Evolutionary conservation across 192 early-diverging fungal species (phyloP), one percentile per base, ranked within the genome.

Genomic region (Dimargaris xerosporica): DNA sequence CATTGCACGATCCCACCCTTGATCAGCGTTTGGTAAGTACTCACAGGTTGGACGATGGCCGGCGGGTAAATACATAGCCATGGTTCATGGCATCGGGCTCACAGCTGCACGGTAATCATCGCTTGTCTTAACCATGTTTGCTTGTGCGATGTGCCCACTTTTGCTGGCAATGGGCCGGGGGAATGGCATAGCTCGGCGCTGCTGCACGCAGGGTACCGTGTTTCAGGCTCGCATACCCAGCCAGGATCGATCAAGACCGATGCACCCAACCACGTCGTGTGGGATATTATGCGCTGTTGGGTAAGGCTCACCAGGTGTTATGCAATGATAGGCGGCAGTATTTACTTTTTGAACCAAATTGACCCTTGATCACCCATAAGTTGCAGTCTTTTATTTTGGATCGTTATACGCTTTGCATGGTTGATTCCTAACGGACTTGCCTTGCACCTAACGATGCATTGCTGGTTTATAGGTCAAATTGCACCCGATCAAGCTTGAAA

Each of bases 251-350:
- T 99, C 67, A 99, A 99, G 71, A 99, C 95, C 2, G 75, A 94
- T 65, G 97, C 95, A 0, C 92, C 92, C 28, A 64, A 81, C 19
- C 59, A 70, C 9, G 84, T 91, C 11, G 63, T 99, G 21, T 99
- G 97, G 97, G 95, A 97, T 70, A 72, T 96, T 28, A 80, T 99
- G 73, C 75, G 91, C 42, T 73, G 73, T 10, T 88, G 85, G 77
- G 77, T 75, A 65, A 45, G n/a, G n/a, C n/a, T n/a, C n/a, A n/a
- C n/a, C n/a, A n/a, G n/a, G n/a, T n/a, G n/a, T n/a, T n/a, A n/a
- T n/a, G n/a, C n/a, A n/a, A n/a, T n/a, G n/a, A n/a, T n/a, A n/a
- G n/a, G n/a, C n/a, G n/a, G n/a, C n/a, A n/a, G n/a, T n/a, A n/a
- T n/a, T n/a, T n/a, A n/a, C n/a, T n/a, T n/a, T n/a, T n/a, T n/a